Evolutionary conservation across 805 yeast species (phyloP).

Genomic region (Phaffomyces antillensis): DNA sequence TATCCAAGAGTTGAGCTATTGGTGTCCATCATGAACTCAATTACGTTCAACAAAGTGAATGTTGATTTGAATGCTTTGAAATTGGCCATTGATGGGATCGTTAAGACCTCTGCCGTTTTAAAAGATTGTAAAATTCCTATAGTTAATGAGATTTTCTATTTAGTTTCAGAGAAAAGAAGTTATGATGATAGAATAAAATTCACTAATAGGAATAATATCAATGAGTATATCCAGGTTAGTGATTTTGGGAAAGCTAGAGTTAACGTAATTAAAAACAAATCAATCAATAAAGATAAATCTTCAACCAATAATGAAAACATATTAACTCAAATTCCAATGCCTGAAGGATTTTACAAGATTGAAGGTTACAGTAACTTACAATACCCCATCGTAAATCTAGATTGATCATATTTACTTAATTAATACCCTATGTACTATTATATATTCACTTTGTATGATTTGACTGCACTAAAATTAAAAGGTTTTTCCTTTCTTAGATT

Average conservation of each 20-base stretch:
- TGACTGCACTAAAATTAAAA: conserved; percentile 67
- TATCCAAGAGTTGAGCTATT: conserved; percentile 47
- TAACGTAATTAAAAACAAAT: not conserved
- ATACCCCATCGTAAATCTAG: not conserved
- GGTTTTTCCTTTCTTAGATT: conserved; percentile 67
- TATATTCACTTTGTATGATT: conserved; percentile 20
- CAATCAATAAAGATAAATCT: not conserved
- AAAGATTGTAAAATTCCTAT: conserved; percentile 2
- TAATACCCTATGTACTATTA: not conserved
- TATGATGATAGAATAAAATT: not conserved
- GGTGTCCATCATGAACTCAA: conserved; percentile 28
- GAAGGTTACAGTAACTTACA: too few species aligned
- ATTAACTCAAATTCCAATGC: too few species aligned
- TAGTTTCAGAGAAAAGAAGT: conserved; percentile 4
- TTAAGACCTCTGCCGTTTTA: not conserved
- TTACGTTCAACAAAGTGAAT: not conserved
- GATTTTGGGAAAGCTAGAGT: not conserved
- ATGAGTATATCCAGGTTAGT: not conserved
- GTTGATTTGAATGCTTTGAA: conserved; percentile 1
- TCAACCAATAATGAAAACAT: not conserved
- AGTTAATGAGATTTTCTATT: conserved; percentile 11
- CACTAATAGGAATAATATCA: not conserved
- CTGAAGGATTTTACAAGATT: too few species aligned
- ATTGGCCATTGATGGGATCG: not conserved
- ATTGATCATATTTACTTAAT: not conserved